Conservation (phyloP, 2,329 filamentous ascomycete genomes). For the Rasamsonia emersonii region DNA sequence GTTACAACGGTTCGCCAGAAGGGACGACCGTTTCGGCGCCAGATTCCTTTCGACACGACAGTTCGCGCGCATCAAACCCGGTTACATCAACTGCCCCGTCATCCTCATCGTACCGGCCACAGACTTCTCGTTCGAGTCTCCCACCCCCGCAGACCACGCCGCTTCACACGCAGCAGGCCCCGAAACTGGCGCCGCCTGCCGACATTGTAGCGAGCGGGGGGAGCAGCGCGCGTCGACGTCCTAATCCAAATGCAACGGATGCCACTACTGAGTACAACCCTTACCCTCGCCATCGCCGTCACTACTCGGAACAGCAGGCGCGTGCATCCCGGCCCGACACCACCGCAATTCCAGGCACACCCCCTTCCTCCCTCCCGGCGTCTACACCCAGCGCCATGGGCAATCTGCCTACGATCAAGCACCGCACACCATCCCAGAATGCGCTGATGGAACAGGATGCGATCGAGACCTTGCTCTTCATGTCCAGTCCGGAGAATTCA, state of each 20-base stretch:
- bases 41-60: constrained; percentile 9
- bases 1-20: constrained; percentile 17
- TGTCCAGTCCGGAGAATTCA: constrained; percentile 43
- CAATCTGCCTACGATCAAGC: constrained; percentile 8
- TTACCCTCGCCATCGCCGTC: constrained; percentile 20
- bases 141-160: constrained; percentile 13
- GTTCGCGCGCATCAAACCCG: no score
- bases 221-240: constrained; percentile 25
- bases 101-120: no score
- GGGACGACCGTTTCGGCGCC: constrained; percentile 16
- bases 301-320: constrained; percentile 25
- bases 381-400: constrained; percentile 10
- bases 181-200: constrained; percentile 35
- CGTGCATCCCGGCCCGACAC: constrained; percentile 12
- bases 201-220: constrained; percentile 31
- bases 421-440: constrained; percentile 32
- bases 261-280: constrained; percentile 12
- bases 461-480: constrained; percentile 43
- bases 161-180: constrained; percentile 13
- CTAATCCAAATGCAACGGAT: constrained; percentile 26
- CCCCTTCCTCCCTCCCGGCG: constrained; percentile 21
- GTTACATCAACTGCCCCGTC: no score
- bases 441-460: constrained; percentile 42
- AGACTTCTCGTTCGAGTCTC: constrained; percentile 9
- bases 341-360: constrained; percentile 21